Evolutionary conservation across 768 basidiomycete genomes (phyloP).

Genomic region (Boletellus ananas): DNA sequence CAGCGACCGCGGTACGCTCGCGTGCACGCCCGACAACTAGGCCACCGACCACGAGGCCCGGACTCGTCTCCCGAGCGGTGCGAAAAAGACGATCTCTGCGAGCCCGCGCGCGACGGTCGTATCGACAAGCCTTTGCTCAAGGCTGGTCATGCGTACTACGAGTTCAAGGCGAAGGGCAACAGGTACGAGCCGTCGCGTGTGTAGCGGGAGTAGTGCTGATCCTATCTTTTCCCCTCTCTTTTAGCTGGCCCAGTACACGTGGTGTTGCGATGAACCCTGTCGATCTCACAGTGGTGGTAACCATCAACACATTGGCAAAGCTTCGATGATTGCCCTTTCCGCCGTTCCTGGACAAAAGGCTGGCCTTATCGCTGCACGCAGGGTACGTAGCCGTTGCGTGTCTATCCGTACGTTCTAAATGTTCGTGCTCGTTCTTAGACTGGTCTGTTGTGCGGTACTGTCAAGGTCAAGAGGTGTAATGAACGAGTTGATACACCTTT

Average conservation of each 20-base stretch:
- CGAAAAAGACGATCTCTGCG: conserved; percentile 92
- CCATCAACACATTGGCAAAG: conserved; percentile 98
- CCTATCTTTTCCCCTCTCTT: background rate
- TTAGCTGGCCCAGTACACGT: conserved; percentile 96
- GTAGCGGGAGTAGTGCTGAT: background rate
- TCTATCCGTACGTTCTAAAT: background rate
- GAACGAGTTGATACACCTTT: background rate
- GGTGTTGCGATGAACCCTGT: conserved; percentile 99
- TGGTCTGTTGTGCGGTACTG: conserved; percentile 97
- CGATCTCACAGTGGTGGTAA: conserved; percentile 99
- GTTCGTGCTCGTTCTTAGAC: conserved; percentile 45
- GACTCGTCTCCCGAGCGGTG: conserved; percentile 86
- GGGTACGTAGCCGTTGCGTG: conserved; percentile 50
- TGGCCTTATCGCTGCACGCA: conserved; percentile 93
- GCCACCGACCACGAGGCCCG: conserved; percentile 97
- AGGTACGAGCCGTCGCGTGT: conserved; percentile 46
- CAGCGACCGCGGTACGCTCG: conserved; percentile 96
- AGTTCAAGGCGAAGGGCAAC: conserved; percentile 98
- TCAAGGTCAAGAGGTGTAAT: conserved; percentile 92
- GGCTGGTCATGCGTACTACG: conserved; percentile 94
- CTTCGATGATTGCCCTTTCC: conserved; percentile 92
- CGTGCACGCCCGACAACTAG: conserved; percentile 98
- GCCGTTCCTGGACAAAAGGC: conserved; percentile 99
- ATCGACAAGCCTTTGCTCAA: conserved; percentile 99
- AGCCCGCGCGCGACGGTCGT: conserved; percentile 88